phyloP scores from a whole-genome alignment of 1,284 basidiomycete species.

The Heterobasidion irregulare region DNA sequence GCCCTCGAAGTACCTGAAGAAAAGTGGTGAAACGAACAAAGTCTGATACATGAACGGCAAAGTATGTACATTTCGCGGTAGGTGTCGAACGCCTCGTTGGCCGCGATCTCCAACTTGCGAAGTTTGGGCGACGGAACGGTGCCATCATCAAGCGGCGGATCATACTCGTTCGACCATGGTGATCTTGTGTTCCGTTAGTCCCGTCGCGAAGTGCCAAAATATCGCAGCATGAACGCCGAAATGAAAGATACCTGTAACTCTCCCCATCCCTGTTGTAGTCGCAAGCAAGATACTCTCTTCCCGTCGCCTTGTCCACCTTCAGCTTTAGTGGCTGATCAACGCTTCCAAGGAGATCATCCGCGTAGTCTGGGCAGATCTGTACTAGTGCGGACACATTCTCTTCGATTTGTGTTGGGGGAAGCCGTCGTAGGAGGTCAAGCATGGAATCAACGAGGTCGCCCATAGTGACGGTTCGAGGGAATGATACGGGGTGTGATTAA shows the following conservation, averaged over 20 bases:
- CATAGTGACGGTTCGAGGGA: slow-evolving; percentile 29
- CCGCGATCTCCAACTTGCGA: slow-evolving; percentile 85
- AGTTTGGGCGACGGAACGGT: slow-evolving; percentile 80
- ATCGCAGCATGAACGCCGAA: not conserved
- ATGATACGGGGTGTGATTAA: not conserved
- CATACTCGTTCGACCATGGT: slow-evolving; percentile 96
- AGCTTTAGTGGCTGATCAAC: slow-evolving; percentile 94
- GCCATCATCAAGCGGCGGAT: slow-evolving; percentile 82
- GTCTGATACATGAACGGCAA: not conserved
- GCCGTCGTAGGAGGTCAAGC: slow-evolving; percentile 92
- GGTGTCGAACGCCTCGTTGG: slow-evolving; percentile 96
- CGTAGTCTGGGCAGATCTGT: slow-evolving; percentile 85
- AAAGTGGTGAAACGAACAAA: not conserved
- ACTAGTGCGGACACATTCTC: slow-evolving; percentile 83
- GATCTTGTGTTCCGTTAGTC: slow-evolving; percentile 50
- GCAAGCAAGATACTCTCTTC: slow-evolving; percentile 89
- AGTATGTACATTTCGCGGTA: slow-evolving; percentile 84
- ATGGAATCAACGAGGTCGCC: slow-evolving; percentile 78
- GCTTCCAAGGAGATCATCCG: slow-evolving; percentile 90
- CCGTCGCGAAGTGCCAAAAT: not conserved
- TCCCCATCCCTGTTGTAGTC: slow-evolving; percentile 98
- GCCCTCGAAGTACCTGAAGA: slow-evolving; percentile 85
- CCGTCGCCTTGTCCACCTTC: slow-evolving; percentile 69
- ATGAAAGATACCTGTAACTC: slow-evolving; percentile 67
- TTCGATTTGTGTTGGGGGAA: slow-evolving; percentile 89